phyloP scores from a whole-genome alignment of 495 filamentous ascomycete species.

The Podospora sp. region DNA sequence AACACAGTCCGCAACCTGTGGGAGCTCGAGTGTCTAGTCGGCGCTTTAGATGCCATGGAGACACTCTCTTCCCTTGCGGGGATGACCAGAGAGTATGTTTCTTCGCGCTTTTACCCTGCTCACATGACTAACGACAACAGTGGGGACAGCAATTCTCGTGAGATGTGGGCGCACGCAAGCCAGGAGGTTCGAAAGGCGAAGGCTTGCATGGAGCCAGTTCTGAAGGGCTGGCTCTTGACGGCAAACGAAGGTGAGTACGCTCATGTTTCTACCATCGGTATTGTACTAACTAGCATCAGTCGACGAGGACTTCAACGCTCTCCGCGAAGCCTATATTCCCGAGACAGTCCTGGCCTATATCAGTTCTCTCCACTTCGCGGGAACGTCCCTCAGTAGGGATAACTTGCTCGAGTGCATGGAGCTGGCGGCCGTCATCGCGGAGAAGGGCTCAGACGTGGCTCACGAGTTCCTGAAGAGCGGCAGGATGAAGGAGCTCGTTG shows the following conservation, averaged over 20 bases:
- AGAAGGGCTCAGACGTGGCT: conserved; percentile 65
- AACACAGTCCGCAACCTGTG: conserved; percentile 64
- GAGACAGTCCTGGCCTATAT: conserved; percentile 81
- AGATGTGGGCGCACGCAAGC: conserved; percentile 47
- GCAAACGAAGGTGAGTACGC: conserved; percentile 37
- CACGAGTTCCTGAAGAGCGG: conserved; percentile 63
- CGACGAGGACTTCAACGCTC: conserved; percentile 50
- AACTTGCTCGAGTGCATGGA: conserved; percentile 77
- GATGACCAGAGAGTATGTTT: conserved; percentile 45
- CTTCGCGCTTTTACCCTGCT: not conserved
- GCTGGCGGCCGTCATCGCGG: conserved; percentile 67
- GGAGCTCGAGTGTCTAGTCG: conserved; percentile 72
- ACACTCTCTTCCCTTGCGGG: conserved; percentile 49
- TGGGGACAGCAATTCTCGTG: conserved; percentile 36
- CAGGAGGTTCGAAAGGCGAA: conserved; percentile 45
- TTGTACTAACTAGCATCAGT: conserved; percentile 32
- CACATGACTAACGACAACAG: conserved; percentile 22
- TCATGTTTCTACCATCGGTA: not conserved
- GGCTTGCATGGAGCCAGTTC: conserved; percentile 47
- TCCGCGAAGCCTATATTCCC: conserved; percentile 76
- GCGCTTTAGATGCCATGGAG: conserved; percentile 67
- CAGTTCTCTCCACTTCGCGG: conserved; percentile 69
- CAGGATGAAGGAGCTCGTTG: conserved; percentile 77
- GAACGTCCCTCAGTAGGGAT: conserved; percentile 63
- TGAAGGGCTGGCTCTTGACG: conserved; percentile 49